Conservation (phyloP, 805 yeast species). For the Torulaspora gathmanii region DNA sequence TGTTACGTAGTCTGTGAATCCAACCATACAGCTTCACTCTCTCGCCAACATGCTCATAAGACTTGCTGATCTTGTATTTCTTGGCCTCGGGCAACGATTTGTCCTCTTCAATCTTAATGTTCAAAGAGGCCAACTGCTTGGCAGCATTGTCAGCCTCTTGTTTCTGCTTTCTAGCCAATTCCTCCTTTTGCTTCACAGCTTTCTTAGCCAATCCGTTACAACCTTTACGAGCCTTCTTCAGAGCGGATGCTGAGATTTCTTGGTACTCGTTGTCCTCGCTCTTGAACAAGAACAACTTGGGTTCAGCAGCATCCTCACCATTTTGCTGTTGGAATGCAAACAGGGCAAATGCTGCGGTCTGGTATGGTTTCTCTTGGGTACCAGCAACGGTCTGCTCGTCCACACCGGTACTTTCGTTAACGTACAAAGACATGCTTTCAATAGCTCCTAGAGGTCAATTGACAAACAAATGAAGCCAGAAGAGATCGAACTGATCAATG, state of each 20-base stretch:
- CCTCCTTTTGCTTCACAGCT: slow-evolving; percentile 49
- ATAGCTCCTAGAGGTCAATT: neutral
- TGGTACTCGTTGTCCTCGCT: slow-evolving; percentile 45
- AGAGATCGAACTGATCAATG: too few relatives aligned
- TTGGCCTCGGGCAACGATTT: slow-evolving; percentile 62
- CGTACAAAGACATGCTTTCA: slow-evolving; percentile 45
- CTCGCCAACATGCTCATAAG: slow-evolving; percentile 52
- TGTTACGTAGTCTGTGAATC: slow-evolving; percentile 91
- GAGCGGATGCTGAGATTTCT: slow-evolving; percentile 82
- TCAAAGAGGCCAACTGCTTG: slow-evolving; percentile 71
- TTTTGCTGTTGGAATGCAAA: slow-evolving; percentile 34
- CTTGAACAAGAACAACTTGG: slow-evolving; percentile 51
- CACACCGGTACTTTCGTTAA: slow-evolving; percentile 67
- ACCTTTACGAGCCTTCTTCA: slow-evolving; percentile 95
- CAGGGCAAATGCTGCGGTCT: slow-evolving; percentile 79
- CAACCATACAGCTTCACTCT: slow-evolving; percentile 87
- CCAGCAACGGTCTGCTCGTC: slow-evolving; percentile 62
- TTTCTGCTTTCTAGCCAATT: slow-evolving; percentile 46
- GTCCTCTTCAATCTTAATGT: slow-evolving; percentile 70
- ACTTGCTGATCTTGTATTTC: slow-evolving; percentile 57
- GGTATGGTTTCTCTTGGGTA: slow-evolving; percentile 62
- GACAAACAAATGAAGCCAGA: neutral
- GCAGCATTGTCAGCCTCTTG: slow-evolving; percentile 69
- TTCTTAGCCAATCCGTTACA: slow-evolving; percentile 84
- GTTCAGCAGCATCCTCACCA: slow-evolving; percentile 40